Base-by-base conservation (phyloP, 2,329 filamentous ascomycete genomes). In the Elsinoe australis region DNA sequence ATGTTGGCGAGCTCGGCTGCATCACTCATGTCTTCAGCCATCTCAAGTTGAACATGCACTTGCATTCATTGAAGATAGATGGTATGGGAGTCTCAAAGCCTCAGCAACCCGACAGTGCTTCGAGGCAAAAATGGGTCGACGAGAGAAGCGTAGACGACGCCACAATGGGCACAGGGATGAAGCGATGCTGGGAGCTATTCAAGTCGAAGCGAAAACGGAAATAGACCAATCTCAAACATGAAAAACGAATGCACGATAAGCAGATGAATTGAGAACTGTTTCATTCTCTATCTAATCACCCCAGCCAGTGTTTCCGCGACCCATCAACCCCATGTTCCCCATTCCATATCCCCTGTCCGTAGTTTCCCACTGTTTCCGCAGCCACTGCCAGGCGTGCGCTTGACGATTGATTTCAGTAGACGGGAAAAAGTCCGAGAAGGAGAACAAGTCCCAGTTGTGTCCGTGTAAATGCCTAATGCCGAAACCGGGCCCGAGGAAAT, bases 401-500 rank as follows among this genome's bases (percentile, higher is more conserved):
- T 10, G 9, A 9, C 14, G n/a, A 18, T 31, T 9, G 39, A 5
- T 18, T 14, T n/a, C 28, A 28, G 31, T 32, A 32, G n/a, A n/a
- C n/a, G n/a, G n/a, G n/a, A 29, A 9, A 18, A 7, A 32, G 17
- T 12, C 17, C 39, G 8, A n/a, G n/a, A 31, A 24, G 19, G 14
- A 19, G 18, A 18, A 36, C 12, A 41, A 28, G 5, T 28, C 14
- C 28, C 26, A 7, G 12, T 12, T 10, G 12, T 26, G 18, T 10
- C 33, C 39, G 26, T 44, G 39, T 32, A 44, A 32, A 44, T 44
- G 39, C 39, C 26, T 29, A 6, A 6, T 29, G 12, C 26, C 26
- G 7, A 12, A 29, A 12, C 6, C 7, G 12, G 26, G 29, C 2
- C 26, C 12, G 14, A 18, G 9, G 8, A 29, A 9, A 44, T 17